These are phyloP conservation scores for Pythium periplocum DNA, from an alignment of 352 stramenopile genomes.

Conservation along the genomic window DNA sequence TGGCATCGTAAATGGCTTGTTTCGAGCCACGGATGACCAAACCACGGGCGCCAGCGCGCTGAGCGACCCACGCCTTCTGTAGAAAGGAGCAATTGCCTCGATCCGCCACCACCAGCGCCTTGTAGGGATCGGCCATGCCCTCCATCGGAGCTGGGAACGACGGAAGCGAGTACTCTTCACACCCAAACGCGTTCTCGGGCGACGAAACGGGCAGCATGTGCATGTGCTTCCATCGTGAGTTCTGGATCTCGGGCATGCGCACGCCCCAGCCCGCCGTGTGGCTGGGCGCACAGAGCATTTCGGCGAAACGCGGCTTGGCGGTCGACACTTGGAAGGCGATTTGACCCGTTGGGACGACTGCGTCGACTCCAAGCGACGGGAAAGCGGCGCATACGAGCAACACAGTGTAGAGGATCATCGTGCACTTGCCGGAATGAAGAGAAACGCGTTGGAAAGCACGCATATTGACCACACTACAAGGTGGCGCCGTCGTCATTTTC, in stretches of 20 bases:
- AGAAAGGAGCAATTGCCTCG: constrained; percentile 77
- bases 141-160: constrained; percentile 4
- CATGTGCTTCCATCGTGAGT: constrained; percentile 51
- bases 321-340: constrained; percentile 35
- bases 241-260: constrained; percentile 32
- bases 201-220: constrained; percentile 22
- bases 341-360: constrained; percentile 39
- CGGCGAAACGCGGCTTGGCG: constrained; percentile 27
- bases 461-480: too few relatives aligned
- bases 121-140: constrained; percentile 11
- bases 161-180: constrained; percentile 25
- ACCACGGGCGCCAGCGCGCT: constrained; percentile 43
- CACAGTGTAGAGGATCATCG: too few relatives aligned
- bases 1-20: constrained; percentile 48
- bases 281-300: constrained; percentile 57
- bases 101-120: constrained; percentile 49
- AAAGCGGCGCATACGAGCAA: too few relatives aligned
- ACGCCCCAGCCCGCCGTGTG: constrained; percentile 50
- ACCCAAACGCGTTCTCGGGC: constrained; percentile 33
- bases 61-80: constrained; percentile 45
- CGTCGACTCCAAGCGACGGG: background rate
- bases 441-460: too few relatives aligned
- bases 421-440: too few relatives aligned
- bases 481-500: too few relatives aligned
- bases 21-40: constrained; percentile 59